Percentiles rank a stretch among this genome's conserved stretches.
Evolutionary conservation across 2,329 filamentous ascomycete species (phyloP).

Genomic region (Lachnellula arida): DNA sequence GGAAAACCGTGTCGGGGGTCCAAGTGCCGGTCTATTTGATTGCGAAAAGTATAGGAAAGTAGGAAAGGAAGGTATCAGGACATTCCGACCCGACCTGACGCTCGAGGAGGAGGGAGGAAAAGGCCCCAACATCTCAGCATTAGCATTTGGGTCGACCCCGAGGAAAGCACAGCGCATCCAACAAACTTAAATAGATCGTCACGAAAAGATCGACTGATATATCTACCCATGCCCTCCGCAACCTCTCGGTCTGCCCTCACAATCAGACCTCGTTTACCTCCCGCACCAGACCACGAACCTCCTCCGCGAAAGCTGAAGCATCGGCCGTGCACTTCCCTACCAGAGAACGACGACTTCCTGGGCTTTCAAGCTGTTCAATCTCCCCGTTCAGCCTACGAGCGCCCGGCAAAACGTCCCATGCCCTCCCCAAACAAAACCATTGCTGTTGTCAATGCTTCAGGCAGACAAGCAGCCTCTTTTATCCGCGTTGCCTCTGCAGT

Average conservation of each 20-base stretch:
- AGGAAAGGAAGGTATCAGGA: too few relatives aligned
- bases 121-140: too few relatives aligned
- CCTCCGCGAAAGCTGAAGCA: conserved; percentile 26
- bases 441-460: conserved; percentile 92
- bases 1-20: too few relatives aligned
- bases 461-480: conserved; percentile 90
- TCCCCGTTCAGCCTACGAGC: conserved; percentile 12
- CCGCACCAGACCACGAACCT: conserved; percentile 12
- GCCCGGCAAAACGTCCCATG: conserved; percentile 31
- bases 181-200: too few relatives aligned
- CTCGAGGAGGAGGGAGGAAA: too few relatives aligned
- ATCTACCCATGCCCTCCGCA: conserved; percentile 27
- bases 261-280: conserved; percentile 23
- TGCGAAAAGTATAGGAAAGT: too few relatives aligned
- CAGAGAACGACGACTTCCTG: conserved; percentile 14
- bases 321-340: conserved; percentile 25
- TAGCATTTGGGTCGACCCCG: too few relatives aligned
- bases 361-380: conserved; percentile 15
- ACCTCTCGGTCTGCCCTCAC: conserved; percentile 24
- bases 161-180: too few relatives aligned
- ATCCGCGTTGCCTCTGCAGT: conserved; percentile 91
- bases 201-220: not conserved
- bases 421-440: conserved; percentile 51
- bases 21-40: too few relatives aligned
- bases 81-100: too few relatives aligned